These are phyloP conservation scores for Lavandula angustifolia DNA, from an alignment of 257 asterid species.

Conservation along the genomic window DNA sequence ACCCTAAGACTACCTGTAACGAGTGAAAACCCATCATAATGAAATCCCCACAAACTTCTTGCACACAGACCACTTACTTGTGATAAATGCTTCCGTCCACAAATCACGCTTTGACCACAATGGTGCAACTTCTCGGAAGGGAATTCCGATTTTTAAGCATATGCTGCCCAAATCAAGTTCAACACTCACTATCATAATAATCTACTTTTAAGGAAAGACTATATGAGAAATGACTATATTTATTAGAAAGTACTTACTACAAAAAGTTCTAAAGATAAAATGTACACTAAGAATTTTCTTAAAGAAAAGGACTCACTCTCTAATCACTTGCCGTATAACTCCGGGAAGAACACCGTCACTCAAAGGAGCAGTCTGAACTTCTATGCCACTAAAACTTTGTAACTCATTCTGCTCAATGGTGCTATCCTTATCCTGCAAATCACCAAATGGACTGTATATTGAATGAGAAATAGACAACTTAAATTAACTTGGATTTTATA, in stretches of 20 bases:
- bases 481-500: background rate
- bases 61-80: conserved; percentile 54
- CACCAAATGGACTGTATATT: conserved; percentile 2
- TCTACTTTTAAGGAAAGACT: background rate
- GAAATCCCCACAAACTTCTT: background rate
- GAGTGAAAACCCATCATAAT: background rate
- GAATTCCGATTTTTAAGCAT: conserved; percentile 64
- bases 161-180: conserved; percentile 46
- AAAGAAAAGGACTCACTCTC: conserved; percentile 50
- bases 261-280: background rate
- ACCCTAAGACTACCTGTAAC: conserved; percentile 75
- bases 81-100: conserved; percentile 85
- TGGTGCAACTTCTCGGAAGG: conserved; percentile 83
- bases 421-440: conserved; percentile 47
- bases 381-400: conserved; percentile 39
- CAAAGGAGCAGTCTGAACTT: conserved; percentile 83
- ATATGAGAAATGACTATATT: too few species aligned
- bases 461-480: conserved; percentile 6
- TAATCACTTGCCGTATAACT: conserved; percentile 78
- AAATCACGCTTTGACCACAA: conserved; percentile 71
- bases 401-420: conserved; percentile 33
- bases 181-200: conserved; percentile 15
- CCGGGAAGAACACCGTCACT: conserved; percentile 89
- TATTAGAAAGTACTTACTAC: too few species aligned
- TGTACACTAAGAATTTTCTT: background rate